Percentiles rank a stretch among this genome's conserved stretches.
Conservation (phyloP, 2,329 filamentous ascomycete species). For the Calycina herbarum region DNA sequence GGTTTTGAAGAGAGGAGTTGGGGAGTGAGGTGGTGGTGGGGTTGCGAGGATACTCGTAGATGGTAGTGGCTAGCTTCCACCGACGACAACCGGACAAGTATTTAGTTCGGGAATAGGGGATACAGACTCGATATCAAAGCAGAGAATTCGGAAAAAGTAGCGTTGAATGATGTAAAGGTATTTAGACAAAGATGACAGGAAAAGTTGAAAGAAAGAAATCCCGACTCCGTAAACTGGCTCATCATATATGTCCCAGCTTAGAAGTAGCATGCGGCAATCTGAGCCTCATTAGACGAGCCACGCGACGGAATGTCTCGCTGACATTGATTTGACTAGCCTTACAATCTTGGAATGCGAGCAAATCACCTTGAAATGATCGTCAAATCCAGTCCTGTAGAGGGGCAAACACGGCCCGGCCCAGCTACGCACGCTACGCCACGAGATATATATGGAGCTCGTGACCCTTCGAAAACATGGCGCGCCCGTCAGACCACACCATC, state of each 20-base stretch:
- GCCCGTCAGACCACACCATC: neutral
- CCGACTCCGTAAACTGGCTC: neutral
- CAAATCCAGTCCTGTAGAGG: neutral
- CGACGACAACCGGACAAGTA: no score
- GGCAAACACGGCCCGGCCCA: neutral
- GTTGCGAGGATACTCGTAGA: no score
- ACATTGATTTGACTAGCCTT: neutral
- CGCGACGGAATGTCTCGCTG: neutral
- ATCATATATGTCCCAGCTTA: neutral
- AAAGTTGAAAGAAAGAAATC: no score
- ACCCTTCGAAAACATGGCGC: neutral
- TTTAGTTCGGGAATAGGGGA: no score
- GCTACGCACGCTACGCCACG: neutral
- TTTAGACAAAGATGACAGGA: no score
- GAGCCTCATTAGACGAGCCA: neutral
- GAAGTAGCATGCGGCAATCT: neutral
- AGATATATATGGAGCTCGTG: neutral
- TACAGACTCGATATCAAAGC: no score
- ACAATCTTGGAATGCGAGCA: neutral
- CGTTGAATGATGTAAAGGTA: no score
- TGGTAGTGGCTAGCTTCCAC: no score
- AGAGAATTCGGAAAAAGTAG: no score
- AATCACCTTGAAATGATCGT: neutral
- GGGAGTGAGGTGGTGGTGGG: no score
- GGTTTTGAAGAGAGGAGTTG: neutral